Conservation (phyloP, 2,329 filamentous ascomycete genomes). For the Penicillium sp. region DNA sequence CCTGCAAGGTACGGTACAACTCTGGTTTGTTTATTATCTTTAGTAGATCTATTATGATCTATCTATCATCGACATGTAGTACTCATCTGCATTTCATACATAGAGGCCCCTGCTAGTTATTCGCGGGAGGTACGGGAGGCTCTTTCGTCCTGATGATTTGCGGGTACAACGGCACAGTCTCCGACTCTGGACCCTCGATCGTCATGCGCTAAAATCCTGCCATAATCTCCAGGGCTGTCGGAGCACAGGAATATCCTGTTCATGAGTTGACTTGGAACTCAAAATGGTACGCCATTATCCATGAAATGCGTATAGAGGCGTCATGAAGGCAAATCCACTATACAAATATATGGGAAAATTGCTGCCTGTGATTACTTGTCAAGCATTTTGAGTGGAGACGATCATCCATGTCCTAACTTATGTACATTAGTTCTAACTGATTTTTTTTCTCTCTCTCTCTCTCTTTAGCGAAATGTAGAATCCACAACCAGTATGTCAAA, state of each 20-base stretch:
- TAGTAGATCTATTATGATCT: not conserved
- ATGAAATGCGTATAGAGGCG: not conserved
- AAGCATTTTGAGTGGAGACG: not conserved
- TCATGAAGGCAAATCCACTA: not conserved
- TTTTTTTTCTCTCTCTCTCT: not conserved
- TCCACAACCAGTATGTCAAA: not conserved
- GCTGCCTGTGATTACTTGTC: not conserved
- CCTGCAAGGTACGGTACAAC: not conserved
- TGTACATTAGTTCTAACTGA: not conserved
- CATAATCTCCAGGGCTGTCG: not conserved
- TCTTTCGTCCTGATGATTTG: not conserved
- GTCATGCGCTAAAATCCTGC: conserved; percentile 13
- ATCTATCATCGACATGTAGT: not conserved
- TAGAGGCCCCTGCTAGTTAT: not conserved
- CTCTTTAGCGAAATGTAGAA: not conserved
- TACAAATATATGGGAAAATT: not conserved
- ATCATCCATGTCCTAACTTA: not conserved
- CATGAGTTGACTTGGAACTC: not conserved
- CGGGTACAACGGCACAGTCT: conserved; percentile 1
- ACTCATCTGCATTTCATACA: not conserved
- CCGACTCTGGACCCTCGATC: conserved; percentile 11
- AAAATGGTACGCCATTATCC: not conserved
- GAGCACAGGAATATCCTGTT: not conserved
- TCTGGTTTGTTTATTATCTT: no score
- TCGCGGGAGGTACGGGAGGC: not conserved